Base-by-base conservation (phyloP, 2,329 filamentous ascomycete genomes). In the Fulvia fulva region DNA sequence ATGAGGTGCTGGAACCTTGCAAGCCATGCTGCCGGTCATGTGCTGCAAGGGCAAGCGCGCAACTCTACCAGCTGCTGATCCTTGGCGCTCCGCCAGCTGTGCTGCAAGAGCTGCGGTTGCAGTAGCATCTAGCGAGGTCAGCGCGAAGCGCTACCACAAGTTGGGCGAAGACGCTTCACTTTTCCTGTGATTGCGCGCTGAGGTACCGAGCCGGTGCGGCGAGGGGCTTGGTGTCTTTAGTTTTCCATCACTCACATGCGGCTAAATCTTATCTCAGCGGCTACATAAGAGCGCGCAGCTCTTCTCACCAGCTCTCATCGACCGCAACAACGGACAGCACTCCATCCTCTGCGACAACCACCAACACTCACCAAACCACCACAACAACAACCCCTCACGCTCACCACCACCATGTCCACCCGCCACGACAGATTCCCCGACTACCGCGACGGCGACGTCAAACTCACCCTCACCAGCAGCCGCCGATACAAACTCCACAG, bases 401-500 rank as follows among this genome's bases (percentile, higher is more conserved):
- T 14, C 28, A 41, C 37, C 2, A 19, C n/a, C n/a, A n/a, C n/a
- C 37, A 41, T 41, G 37, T 19, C 37, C 14, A 21, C 7, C 37
- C 46, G n/a, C 2, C 51, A 44, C 30, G 55, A 63, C 49, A 44
- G 56, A 11, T 77, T 77, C 47, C 76, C 75, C 1, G 32, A 65
- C 4, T 78, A 72, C 61, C 30, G 55, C 25, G 74, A 76, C 47
- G 76, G 73, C 34, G 74, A 79, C 58, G 74, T 77, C 23, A 63
- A 68, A 44, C 64, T 79, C 59, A 56, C 70, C 54, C 67, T 78
- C 59, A 68, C 71, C 16, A 61, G 70, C 11, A 63, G 63, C 19
- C 69, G 74, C 53, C 64, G 70, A 44, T 78, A 75, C 60, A 67
- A 70, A 25, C 68, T 79, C 2, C 76, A 79, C 65, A 72, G 74